Evolutionary conservation across 2,329 filamentous ascomycete genomes (phyloP).

Genomic region (Teratosphaeria gauchensis): DNA sequence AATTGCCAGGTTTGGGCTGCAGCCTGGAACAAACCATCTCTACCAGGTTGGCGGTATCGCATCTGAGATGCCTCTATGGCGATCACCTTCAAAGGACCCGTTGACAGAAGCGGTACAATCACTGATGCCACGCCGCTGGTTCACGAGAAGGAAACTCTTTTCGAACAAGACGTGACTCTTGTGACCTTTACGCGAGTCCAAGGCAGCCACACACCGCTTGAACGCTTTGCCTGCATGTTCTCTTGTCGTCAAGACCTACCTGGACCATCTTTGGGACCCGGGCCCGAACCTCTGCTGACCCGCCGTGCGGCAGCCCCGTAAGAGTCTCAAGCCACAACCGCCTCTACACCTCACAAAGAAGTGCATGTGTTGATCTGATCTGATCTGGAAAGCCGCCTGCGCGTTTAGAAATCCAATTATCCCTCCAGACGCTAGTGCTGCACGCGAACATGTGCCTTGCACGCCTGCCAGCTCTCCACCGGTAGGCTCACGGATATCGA

Average conservation of each 20-base stretch:
- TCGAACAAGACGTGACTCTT: neutral
- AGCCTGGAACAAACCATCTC: neutral
- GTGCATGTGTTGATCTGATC: neutral
- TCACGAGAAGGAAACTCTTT: neutral
- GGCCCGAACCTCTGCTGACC: neutral
- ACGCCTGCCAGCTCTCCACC: neutral
- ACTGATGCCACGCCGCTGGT: neutral
- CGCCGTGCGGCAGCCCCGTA: constrained; percentile 1
- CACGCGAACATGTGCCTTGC: neutral
- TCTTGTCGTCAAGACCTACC: neutral
- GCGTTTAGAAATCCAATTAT: neutral
- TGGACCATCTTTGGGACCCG: neutral
- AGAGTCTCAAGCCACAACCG: neutral
- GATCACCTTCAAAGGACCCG: no score
- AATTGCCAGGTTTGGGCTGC: neutral
- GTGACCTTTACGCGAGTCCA: neutral
- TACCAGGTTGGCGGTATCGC: neutral
- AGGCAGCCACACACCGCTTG: neutral
- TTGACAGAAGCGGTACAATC: neutral
- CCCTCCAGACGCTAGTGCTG: neutral
- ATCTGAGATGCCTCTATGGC: neutral
- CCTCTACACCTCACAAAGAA: neutral
- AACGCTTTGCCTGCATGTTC: neutral
- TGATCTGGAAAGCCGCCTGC: neutral
- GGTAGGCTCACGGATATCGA: neutral